These are phyloP conservation scores for Citrullus amarus DNA, from an alignment of 306 rosid genomes.

Conservation along the genomic window DNA sequence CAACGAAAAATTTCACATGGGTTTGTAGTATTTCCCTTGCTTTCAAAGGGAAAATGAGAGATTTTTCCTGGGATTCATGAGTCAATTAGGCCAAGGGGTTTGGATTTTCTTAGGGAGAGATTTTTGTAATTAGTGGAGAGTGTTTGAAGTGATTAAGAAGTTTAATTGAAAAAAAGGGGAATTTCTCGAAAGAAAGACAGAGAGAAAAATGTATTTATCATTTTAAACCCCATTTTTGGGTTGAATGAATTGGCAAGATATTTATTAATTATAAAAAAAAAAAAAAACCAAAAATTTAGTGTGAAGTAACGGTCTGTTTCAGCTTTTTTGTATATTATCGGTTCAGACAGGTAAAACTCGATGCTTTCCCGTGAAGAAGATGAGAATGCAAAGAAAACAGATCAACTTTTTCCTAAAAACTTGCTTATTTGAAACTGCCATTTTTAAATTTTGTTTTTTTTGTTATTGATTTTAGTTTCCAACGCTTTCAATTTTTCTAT, in stretches of 20 bases:
- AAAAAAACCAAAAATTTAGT: neutral
- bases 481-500: no score
- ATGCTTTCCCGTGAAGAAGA: neutral
- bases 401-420: neutral
- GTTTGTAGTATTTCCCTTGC: neutral
- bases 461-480: no score
- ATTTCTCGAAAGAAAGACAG: neutral
- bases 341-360: neutral
- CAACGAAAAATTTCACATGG: constrained; percentile 8
- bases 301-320: neutral
- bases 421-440: neutral
- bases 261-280: neutral
- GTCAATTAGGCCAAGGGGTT: neutral
- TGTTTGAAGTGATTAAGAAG: neutral
- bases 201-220: neutral
- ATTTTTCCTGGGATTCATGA: neutral
- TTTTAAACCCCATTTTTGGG: neutral
- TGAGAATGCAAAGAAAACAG: neutral
- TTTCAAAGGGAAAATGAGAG: neutral
- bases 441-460: no score
- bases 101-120: neutral
- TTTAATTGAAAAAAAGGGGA: neutral
- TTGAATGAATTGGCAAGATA: neutral
- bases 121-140: neutral
- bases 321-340: neutral